Conservation (phyloP, 192 early-diverging fungal genomes). For the Coemansia sp. region DNA sequence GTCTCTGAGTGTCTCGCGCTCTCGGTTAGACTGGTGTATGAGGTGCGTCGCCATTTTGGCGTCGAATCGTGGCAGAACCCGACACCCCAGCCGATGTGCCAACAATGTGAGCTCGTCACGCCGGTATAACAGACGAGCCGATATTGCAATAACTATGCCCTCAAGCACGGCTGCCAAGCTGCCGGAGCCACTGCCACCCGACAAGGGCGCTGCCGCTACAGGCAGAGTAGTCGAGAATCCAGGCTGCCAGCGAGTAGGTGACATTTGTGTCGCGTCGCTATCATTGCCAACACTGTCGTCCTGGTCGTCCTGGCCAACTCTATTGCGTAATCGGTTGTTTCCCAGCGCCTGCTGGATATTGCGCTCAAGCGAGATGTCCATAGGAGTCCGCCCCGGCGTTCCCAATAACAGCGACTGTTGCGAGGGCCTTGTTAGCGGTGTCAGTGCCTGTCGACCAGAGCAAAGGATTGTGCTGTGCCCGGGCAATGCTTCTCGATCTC, state of each 20-base stretch:
- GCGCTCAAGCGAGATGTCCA: constrained; percentile 40
- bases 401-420: not conserved
- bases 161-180: constrained; percentile 4
- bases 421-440: constrained; percentile 9
- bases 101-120: constrained; percentile 32
- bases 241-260: constrained; percentile 9
- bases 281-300: not conserved
- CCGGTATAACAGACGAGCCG: constrained; percentile 34
- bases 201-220: not conserved
- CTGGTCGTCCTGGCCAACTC: too few relatives aligned
- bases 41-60: constrained; percentile 32
- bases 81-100: constrained; percentile 33
- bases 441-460: not conserved
- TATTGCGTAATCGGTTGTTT: constrained; percentile 13
- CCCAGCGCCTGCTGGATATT: constrained; percentile 33
- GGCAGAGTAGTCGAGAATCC: not conserved
- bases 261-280: constrained; percentile 37
- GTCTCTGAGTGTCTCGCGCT: constrained; percentile 38
- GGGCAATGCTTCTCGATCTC: not conserved
- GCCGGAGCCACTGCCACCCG: not conserved
- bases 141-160: constrained; percentile 33
- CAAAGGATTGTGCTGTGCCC: not conserved
- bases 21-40: constrained; percentile 48
- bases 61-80: constrained; percentile 33
- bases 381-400: constrained; percentile 43